phyloP scores from a whole-genome alignment of 2,329 filamentous ascomycete genomes.

The Claviceps lovelessii region DNA sequence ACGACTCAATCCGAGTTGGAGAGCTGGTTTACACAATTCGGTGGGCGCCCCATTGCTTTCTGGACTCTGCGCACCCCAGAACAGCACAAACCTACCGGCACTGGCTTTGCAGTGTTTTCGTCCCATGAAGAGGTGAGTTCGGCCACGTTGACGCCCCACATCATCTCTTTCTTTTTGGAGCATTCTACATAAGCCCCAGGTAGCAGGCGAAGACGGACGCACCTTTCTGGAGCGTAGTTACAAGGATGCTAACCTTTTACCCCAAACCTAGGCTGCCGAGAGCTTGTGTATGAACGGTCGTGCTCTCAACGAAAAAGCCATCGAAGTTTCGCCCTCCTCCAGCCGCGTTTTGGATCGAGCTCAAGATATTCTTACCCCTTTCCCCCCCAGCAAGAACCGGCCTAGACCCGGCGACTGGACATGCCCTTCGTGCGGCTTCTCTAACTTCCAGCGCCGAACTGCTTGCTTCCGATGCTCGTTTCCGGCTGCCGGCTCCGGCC shows the following conservation, averaged over 20 bases:
- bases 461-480: conserved; percentile 98
- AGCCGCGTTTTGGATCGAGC: conserved; percentile 91
- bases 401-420: conserved; percentile 97
- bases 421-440: conserved; percentile 95
- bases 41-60: conserved; percentile 92
- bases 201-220: too few species aligned
- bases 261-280: conserved; percentile 61
- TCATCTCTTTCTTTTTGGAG: neutral
- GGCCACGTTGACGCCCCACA: neutral
- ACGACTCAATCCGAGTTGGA: conserved; percentile 97
- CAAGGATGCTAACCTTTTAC: neutral
- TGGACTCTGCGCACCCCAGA: conserved; percentile 97
- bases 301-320: conserved; percentile 95
- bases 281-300: conserved; percentile 98
- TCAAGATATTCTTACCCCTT: conserved; percentile 88
- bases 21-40: conserved; percentile 99
- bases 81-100: conserved; percentile 98
- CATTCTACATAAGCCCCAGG: too few species aligned
- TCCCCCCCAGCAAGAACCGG: conserved; percentile 96
- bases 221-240: conserved; percentile 34
- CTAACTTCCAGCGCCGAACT: conserved; percentile 96
- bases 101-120: conserved; percentile 95
- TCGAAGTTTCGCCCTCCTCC: conserved; percentile 96
- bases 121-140: conserved; percentile 88
- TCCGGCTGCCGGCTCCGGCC: conserved; percentile 76